Evolutionary conservation across 495 filamentous ascomycete species (phyloP).

Genomic region (Aspergillus olivimuriae): DNA sequence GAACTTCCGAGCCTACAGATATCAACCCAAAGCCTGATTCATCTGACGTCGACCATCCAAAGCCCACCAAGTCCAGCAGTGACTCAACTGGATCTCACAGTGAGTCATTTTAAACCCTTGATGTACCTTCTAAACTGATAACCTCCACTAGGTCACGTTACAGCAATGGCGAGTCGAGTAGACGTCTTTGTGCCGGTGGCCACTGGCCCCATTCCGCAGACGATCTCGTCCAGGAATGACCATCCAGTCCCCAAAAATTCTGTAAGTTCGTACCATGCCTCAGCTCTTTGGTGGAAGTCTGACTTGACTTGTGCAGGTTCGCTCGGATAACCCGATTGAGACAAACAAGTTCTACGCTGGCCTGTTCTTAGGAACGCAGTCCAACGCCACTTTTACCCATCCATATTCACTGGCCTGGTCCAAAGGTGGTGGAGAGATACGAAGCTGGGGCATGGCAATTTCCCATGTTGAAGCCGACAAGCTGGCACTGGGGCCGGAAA

Average conservation of each 20-base stretch:
- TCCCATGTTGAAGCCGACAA: constrained; percentile 63
- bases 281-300: constrained; percentile 1
- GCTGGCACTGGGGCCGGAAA: constrained; percentile 53
- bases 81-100: too few relatives aligned
- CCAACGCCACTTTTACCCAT: constrained; percentile 66
- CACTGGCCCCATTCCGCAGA: constrained; percentile 48
- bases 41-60: too few relatives aligned
- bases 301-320: constrained; percentile 18
- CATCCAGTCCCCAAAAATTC: constrained; percentile 47
- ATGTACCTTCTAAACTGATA: too few relatives aligned
- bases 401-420: constrained; percentile 81
- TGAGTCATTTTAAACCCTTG: too few relatives aligned
- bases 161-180: constrained; percentile 25
- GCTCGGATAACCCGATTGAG: constrained; percentile 49
- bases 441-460: constrained; percentile 71
- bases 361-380: constrained; percentile 73
- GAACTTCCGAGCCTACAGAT: too few relatives aligned
- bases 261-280: constrained; percentile 35
- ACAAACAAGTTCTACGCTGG: constrained; percentile 96
- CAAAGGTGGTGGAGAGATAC: constrained; percentile 56
- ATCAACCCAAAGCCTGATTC: too few relatives aligned
- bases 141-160: too few relatives aligned
- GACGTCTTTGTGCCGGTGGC: constrained; percentile 55
- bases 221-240: constrained; percentile 44
- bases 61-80: too few relatives aligned